Percentiles rank a stretch among this genome's conserved stretches.
phyloP scores from a whole-genome alignment of 345 rosid genomes.

The Nephelium lappaceum region DNA sequence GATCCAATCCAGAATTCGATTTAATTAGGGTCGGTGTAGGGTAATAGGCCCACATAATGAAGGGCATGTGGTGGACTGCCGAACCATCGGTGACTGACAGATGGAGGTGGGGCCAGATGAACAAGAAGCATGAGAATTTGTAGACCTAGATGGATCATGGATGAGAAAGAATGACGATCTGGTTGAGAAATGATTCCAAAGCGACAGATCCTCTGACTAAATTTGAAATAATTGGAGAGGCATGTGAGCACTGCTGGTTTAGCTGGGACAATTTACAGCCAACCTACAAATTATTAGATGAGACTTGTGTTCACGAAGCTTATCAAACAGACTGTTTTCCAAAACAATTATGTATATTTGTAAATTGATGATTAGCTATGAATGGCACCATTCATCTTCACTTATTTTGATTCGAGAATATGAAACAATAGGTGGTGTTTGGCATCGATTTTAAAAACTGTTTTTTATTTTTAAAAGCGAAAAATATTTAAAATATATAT shows the following conservation, averaged over 20 bases:
- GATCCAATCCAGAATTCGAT: not conserved
- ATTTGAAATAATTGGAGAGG: not conserved
- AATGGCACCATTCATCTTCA: not conserved
- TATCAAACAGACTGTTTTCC: not conserved
- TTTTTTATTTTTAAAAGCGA: no score
- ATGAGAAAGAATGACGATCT: not conserved
- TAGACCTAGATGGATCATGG: no score
- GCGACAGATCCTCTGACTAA: constrained; percentile 20
- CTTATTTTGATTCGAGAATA: not conserved
- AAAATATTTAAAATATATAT: no score
- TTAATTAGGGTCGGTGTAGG: constrained; percentile 13
- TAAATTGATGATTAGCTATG: not conserved
- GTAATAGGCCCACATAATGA: constrained; percentile 6
- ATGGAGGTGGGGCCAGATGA: constrained; percentile 30
- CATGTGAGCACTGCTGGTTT: constrained; percentile 20
- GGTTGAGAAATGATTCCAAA: constrained; percentile 18
- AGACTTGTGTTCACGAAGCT: not conserved
- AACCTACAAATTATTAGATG: not conserved
- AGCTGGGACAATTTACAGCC: not conserved
- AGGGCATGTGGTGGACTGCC: constrained; percentile 27
- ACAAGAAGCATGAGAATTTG: no score
- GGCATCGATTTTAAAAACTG: no score
- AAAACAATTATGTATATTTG: no score
- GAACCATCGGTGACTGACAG: constrained; percentile 32
- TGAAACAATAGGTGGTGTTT: no score